A percentile compares a stretch with the other conserved stretches of the same genome.
Conservation (phyloP, 75 land plant species). For the Pinus albicaulis region DNA sequence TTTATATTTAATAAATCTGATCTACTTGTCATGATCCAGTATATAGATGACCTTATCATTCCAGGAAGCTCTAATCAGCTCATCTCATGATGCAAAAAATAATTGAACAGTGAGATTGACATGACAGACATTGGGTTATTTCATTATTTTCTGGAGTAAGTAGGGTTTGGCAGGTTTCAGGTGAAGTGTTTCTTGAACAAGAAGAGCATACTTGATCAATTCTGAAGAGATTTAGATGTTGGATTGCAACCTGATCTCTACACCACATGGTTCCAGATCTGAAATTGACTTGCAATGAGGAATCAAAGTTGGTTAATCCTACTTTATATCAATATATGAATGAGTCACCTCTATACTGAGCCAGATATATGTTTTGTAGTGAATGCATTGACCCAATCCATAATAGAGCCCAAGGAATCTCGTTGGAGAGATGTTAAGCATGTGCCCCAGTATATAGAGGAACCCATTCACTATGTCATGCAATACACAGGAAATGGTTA, state of each 20-base stretch:
- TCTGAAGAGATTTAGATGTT: background rate
- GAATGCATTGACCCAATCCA: background rate
- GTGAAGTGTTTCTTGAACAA: too few species aligned
- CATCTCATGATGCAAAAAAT: too few species aligned
- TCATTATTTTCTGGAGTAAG: too few species aligned
- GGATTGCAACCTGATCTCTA: background rate
- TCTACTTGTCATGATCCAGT: too few species aligned
- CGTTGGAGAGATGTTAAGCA: slow-evolving; percentile 7
- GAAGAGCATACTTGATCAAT: background rate
- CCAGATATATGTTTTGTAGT: slow-evolving; percentile 5
- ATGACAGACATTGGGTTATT: too few species aligned
- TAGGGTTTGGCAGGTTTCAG: background rate
- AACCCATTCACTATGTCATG: background rate
- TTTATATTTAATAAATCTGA: too few species aligned
- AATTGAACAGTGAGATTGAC: too few species aligned
- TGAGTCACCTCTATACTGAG: background rate
- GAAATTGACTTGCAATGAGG: background rate
- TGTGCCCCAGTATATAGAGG: background rate
- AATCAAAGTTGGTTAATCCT: background rate
- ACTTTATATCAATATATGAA: background rate
- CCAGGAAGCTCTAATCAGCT: too few species aligned
- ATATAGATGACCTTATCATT: too few species aligned
- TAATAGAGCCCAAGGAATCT: background rate
- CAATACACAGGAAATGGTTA: background rate
- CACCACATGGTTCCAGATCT: background rate